A percentile compares a stretch with the other conserved stretches of the same genome.
phyloP scores from a whole-genome alignment of 2,329 filamentous ascomycete genomes.

The Penicillium vulpinum region DNA sequence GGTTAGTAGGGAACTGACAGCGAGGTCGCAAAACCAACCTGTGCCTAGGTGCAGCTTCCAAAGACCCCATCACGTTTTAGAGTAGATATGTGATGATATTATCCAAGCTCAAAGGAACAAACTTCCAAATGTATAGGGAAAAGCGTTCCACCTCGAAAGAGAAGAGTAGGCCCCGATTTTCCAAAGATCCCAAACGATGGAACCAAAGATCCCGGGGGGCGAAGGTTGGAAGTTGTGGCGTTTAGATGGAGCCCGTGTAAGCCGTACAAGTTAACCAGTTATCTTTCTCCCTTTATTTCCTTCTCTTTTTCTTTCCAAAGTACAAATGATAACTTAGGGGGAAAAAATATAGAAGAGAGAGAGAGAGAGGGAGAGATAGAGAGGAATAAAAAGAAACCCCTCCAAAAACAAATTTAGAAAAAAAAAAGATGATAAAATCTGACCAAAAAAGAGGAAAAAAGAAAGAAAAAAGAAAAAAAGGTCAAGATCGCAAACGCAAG shows the following conservation, averaged over 20 bases:
- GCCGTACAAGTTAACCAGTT: conserved; percentile 11
- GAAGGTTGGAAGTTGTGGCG: conserved; percentile 9
- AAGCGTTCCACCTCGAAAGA: conserved; percentile 16
- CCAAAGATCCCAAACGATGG: too few relatives aligned
- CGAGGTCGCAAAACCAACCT: conserved; percentile 33
- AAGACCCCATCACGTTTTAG: conserved; percentile 39
- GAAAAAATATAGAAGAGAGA: neutral
- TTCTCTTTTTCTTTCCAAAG: neutral
- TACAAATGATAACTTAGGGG: neutral
- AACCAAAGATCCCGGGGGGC: conserved; percentile 13
- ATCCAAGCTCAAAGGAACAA: too few relatives aligned
- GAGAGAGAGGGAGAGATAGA: neutral
- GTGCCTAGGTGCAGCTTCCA: conserved; percentile 40
- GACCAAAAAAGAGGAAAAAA: neutral
- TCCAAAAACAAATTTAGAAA: too few relatives aligned
- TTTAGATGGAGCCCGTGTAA: conserved; percentile 10
- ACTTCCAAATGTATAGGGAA: too few relatives aligned
- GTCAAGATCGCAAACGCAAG: conserved; percentile 27
- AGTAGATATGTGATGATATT: too few relatives aligned
- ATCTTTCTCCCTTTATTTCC: neutral
- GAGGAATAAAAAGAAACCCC: conserved; percentile 3
- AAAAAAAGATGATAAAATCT: too few relatives aligned
- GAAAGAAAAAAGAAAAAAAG: conserved; percentile 5
- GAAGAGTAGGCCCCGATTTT: conserved; percentile 2
- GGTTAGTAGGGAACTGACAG: conserved; percentile 1